Evolutionary conservation across 163 green algal genomes (phyloP).

Genomic region (Chloromonas sp.): DNA sequence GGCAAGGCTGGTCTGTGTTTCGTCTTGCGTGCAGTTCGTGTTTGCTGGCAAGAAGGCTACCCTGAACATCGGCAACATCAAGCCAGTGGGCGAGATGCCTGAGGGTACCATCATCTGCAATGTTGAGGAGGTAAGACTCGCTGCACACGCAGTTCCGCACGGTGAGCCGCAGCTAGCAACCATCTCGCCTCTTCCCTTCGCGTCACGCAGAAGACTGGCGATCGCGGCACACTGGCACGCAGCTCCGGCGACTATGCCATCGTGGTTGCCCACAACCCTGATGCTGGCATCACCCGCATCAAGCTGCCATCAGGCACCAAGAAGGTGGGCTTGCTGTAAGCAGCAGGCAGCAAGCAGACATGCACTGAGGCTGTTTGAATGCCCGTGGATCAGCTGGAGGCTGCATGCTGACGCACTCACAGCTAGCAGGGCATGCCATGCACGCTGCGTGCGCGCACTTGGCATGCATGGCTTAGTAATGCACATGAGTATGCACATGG

Average conservation of each 20-base stretch:
- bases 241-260: slow-evolving; percentile 96
- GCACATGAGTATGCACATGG: background rate
- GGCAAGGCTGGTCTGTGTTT: background rate
- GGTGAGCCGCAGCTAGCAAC: background rate
- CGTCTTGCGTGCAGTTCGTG: slow-evolving; percentile 74
- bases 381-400: background rate
- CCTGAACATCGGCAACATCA: slow-evolving; percentile 95
- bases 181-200: background rate
- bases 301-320: slow-evolving; percentile 98
- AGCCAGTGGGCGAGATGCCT: slow-evolving; percentile 94
- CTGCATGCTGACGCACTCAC: background rate
- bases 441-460: background rate
- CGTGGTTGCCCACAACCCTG: slow-evolving; percentile 95
- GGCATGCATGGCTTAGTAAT: background rate
- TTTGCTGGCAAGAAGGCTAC: slow-evolving; percentile 96
- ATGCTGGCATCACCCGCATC: slow-evolving; percentile 92
- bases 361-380: background rate
- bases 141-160: background rate
- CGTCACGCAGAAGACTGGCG: slow-evolving; percentile 71
- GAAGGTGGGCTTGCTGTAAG: slow-evolving; percentile 63
- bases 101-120: slow-evolving; percentile 99
- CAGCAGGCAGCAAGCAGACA: background rate
- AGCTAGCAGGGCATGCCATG: background rate
- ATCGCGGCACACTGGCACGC: slow-evolving; percentile 87
- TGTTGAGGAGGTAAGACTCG: slow-evolving; percentile 77